Conservation (phyloP, 2,329 filamentous ascomycete genomes). For the Trichoderma asperellum region DNA sequence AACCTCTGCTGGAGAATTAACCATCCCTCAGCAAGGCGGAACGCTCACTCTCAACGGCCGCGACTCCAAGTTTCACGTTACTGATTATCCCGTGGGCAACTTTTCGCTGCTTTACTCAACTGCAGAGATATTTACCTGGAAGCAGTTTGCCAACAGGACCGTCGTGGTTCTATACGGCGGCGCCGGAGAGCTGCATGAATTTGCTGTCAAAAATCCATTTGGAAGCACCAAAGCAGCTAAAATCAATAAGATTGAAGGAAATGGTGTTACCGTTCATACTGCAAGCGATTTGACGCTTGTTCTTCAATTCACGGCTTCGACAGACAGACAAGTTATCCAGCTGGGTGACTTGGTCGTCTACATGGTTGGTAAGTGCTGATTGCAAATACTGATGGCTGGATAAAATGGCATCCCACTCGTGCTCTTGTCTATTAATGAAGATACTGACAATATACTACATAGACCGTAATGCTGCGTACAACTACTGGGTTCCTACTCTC, state of each 20-base stretch:
- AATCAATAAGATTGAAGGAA: constrained; percentile 35
- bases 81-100: constrained; percentile 67
- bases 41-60: constrained; percentile 62
- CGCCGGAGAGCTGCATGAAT: constrained; percentile 64
- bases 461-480: constrained; percentile 69
- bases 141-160: constrained; percentile 62
- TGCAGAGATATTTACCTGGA: constrained; percentile 72
- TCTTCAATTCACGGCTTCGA: constrained; percentile 41
- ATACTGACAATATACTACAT: background rate
- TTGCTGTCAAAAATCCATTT: constrained; percentile 48
- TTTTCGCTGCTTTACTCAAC: constrained; percentile 67
- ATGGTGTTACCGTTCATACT: constrained; percentile 36
- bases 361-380: constrained; percentile 39
- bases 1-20: constrained; percentile 60
- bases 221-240: constrained; percentile 32
- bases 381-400: background rate
- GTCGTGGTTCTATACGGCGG: constrained; percentile 68
- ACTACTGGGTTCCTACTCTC: constrained; percentile 68
- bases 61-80: constrained; percentile 70
- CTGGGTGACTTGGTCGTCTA: constrained; percentile 48
- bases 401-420: constrained; percentile 9
- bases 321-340: constrained; percentile 39
- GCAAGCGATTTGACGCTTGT: constrained; percentile 33
- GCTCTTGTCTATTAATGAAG: background rate
- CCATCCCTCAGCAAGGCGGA: constrained; percentile 62